Evolutionary conservation across 257 asterid species (phyloP), one percentile per base, ranked within the genome.

Genomic region (Oldenlandia corymbosa): DNA sequence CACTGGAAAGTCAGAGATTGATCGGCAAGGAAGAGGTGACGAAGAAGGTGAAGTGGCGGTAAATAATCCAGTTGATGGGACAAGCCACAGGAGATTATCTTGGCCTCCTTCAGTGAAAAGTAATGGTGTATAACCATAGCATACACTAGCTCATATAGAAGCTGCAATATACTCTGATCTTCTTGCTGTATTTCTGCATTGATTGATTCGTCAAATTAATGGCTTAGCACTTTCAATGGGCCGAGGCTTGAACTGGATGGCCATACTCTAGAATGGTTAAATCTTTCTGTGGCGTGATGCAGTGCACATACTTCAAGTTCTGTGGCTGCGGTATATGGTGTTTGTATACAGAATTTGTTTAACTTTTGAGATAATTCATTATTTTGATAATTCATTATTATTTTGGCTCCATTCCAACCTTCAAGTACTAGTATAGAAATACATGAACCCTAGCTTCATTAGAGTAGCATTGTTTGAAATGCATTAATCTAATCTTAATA

Each of bases 41-140:
- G 26, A 43, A 36, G 39, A 58, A n/a, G 3, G 21, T 32, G 60
- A 50, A 50, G 20, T 49, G 49, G 56, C 46, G 12, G 66, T 37
- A 66, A 71, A 65, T 24, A 16, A 60, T 60, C 71, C 69, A 43
- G 76, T 12, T 20, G 91, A 79, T 67, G 84, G 77, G 54, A 39
- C 76, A 62, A 63, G 79, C 72, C 72, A 73, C 34, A 74, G 81
- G 73, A 81, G 95, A 82, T 75, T 84, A 74, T 84, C 88, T 0
- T 84, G 95, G 92, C 90, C 94, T 28, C 86, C 91, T 37, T 58
- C 89, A 26, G 76, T 83, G 65, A 73, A 78, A 64, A 76, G 76
- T 36, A 71, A 58, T 58, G 64, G 64, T 32, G 23, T 56, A 17
- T 4, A 56, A 45, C n/a, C 27, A 31, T 56, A 56, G 43, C 23